phyloP scores from a whole-genome alignment of 306 rosid species.

The Begonia fuchsioides region DNA sequence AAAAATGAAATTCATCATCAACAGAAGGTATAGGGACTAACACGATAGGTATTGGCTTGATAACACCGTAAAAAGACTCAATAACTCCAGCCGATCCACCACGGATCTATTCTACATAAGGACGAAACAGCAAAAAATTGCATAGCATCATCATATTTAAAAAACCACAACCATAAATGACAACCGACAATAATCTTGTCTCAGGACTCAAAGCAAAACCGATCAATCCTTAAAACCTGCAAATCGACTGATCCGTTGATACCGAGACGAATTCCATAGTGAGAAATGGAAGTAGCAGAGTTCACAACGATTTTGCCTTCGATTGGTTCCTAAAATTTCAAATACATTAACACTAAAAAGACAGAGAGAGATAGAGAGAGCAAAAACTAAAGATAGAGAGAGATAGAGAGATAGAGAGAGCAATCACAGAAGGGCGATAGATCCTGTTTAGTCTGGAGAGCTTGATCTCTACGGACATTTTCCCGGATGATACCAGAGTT shows the following conservation, averaged over 20 bases:
- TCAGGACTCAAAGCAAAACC: too few relatives aligned
- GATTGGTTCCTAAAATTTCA: constrained; percentile 45
- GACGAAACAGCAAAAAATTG: constrained; percentile 3
- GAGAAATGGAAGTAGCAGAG: constrained; percentile 57
- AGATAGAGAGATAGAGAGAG: background rate
- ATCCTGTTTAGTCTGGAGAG: constrained; percentile 59
- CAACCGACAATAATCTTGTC: too few relatives aligned
- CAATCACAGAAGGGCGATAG: constrained; percentile 64
- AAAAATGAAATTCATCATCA: too few relatives aligned
- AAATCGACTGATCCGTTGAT: constrained; percentile 69
- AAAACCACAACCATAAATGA: too few relatives aligned
- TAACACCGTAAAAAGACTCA: constrained; percentile 66
- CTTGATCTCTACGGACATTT: constrained; percentile 66
- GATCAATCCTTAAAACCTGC: constrained; percentile 27
- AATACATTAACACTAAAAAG: background rate
- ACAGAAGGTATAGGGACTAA: background rate
- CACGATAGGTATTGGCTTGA: constrained; percentile 61
- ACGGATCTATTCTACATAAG: constrained; percentile 41
- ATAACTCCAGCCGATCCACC: constrained; percentile 89
- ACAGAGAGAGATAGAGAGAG: background rate
- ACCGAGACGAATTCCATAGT: constrained; percentile 56
- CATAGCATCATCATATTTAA: background rate
- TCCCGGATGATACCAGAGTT: background rate
- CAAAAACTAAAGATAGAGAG: too few relatives aligned
- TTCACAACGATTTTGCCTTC: constrained; percentile 56